A percentile compares a stretch with the other conserved stretches of the same genome.
phyloP scores from a whole-genome alignment of 192 early-diverging fungal genomes.

The Coemansia sp. region DNA sequence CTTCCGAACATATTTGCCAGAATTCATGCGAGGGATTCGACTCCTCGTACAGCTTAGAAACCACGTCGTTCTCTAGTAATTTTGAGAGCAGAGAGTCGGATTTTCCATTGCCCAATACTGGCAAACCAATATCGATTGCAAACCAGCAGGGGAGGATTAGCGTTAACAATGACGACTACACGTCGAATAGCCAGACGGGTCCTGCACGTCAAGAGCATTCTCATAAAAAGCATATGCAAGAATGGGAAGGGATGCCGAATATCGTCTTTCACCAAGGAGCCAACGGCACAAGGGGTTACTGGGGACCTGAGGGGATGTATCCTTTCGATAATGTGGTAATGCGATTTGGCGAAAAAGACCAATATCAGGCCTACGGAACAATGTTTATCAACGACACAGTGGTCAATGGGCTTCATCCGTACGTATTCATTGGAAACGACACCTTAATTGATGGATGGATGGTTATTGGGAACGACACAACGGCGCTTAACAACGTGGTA shows the following conservation, averaged over 20 bases:
- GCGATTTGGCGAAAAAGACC: constrained; percentile 47
- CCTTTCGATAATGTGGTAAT: constrained; percentile 46
- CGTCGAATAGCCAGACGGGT: not conserved
- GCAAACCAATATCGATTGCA: not conserved
- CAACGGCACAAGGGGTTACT: constrained; percentile 41
- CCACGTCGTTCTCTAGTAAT: too few species aligned
- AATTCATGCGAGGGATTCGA: not conserved
- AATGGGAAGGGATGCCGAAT: constrained; percentile 34
- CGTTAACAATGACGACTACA: not conserved
- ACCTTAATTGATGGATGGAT: constrained; percentile 53
- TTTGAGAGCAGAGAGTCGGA: too few species aligned
- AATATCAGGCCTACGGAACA: constrained; percentile 43
- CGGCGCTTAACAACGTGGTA: constrained; percentile 37
- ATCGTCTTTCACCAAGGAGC: constrained; percentile 32
- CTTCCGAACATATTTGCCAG: not conserved
- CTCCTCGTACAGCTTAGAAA: too few species aligned
- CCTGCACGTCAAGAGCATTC: not conserved
- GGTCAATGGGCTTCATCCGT: constrained; percentile 42
- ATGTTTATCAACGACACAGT: constrained; percentile 54
- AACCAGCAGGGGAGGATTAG: not conserved
- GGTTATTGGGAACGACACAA: constrained; percentile 45
- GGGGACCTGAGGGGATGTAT: constrained; percentile 51
- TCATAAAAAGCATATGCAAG: constrained; percentile 23
- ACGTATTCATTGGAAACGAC: constrained; percentile 47
- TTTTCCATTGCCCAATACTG: too few species aligned